These are phyloP conservation scores for Boechera stricta DNA, from an alignment of 345 rosid genomes.

Conservation along the genomic window DNA sequence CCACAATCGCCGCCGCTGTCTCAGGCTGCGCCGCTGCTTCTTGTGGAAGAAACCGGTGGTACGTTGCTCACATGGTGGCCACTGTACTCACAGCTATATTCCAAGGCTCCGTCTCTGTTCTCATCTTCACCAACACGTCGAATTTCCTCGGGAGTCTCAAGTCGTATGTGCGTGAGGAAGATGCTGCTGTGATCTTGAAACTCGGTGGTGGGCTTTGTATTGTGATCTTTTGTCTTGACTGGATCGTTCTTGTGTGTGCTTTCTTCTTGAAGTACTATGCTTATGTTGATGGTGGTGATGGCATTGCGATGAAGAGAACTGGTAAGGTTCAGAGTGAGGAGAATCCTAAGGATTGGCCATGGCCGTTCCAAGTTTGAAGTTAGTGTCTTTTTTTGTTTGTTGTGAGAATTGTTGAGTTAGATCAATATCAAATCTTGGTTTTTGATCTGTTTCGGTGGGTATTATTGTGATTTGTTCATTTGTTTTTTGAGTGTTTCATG, in stretches of 20 bases:
- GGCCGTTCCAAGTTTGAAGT: conserved; percentile 82
- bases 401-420: conserved; percentile 4
- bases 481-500: conserved; percentile 11
- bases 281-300: conserved; percentile 61
- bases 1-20: conserved; percentile 72
- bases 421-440: conserved; percentile 39
- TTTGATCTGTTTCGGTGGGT: conserved; percentile 24
- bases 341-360: conserved; percentile 85
- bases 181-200: conserved; percentile 75
- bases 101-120: conserved; percentile 84
- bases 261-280: conserved; percentile 83
- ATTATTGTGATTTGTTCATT: conserved; percentile 37
- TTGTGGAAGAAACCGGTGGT: conserved; percentile 64
- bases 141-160: conserved; percentile 67
- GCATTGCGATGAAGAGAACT: conserved; percentile 49
- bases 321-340: conserved; percentile 81
- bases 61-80: conserved; percentile 88
- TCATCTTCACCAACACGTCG: conserved; percentile 70
- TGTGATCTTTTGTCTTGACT: conserved; percentile 78
- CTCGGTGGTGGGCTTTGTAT: conserved; percentile 78
- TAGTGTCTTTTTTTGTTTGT: neutral
- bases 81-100: conserved; percentile 89
- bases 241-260: conserved; percentile 87
- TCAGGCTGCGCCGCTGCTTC: conserved; percentile 80
- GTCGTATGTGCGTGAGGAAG: conserved; percentile 91